Conservation (phyloP, 2,329 filamentous ascomycete genomes). For the Aureobasidium uvarum region DNA sequence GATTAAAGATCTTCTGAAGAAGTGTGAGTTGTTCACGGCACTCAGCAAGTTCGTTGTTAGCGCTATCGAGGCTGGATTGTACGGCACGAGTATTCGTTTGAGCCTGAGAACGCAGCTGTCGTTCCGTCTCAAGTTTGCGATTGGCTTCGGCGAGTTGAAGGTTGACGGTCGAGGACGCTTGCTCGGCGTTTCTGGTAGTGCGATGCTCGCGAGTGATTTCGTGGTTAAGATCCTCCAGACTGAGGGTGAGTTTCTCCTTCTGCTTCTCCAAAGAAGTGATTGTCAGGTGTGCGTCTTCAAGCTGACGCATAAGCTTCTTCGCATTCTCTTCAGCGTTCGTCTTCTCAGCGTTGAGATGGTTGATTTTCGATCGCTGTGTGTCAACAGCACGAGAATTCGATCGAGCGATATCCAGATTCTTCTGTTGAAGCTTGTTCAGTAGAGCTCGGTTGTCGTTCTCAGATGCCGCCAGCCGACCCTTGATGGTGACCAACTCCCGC, state of each 20-base stretch:
- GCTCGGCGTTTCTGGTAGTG: conserved; percentile 84
- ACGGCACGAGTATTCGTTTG: conserved; percentile 81
- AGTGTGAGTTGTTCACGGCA: conserved; percentile 76
- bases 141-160: conserved; percentile 87
- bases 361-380: conserved; percentile 72
- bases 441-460: conserved; percentile 94
- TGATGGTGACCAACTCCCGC: conserved; percentile 84
- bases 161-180: conserved; percentile 73
- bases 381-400: conserved; percentile 84
- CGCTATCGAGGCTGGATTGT: conserved; percentile 73
- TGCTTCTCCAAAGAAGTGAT: conserved; percentile 88
- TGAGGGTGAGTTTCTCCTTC: conserved; percentile 86
- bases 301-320: conserved; percentile 73
- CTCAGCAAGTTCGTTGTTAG: conserved; percentile 77
- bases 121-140: conserved; percentile 84
- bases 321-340: conserved; percentile 78
- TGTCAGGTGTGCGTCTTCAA: conserved; percentile 79
- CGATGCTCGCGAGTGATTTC: conserved; percentile 89
- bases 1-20: conserved; percentile 84
- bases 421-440: conserved; percentile 97
- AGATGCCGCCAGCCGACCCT: conserved; percentile 82
- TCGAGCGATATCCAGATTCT: conserved; percentile 91
- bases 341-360: conserved; percentile 79
- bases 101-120: conserved; percentile 78
- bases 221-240: conserved; percentile 87